Base-by-base conservation (phyloP, 2,329 filamentous ascomycete species). In the Colletotrichum zoysiae region DNA sequence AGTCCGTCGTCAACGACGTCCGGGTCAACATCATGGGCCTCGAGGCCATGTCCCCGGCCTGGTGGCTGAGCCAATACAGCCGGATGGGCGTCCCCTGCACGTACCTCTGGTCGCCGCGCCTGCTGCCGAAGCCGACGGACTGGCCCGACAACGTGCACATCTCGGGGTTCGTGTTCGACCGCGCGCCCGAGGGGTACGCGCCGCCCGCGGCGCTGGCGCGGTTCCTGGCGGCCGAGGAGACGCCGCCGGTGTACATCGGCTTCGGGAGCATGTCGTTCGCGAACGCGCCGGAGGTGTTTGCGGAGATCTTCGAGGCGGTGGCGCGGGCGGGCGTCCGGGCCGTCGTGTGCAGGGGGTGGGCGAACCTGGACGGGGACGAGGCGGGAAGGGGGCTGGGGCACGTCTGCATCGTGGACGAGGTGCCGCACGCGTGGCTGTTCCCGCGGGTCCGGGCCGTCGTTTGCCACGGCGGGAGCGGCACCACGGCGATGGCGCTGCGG, bases 101-200 rank as follows among this genome's bases (percentile, higher is more conserved):
- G 0, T 86, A 86, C 65, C 81, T 85, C 76, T 75, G 79, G 79
- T 82, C 80, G 40, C 80, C 80, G 8, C 77, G 78, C 18, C 81
- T 88, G 20, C 85, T 88, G 7, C 84, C 86, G 1, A 88, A 88
- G 74, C 86, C 86, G 6, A 80, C 80, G 26, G 86, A 88, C 73
- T 88, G 86, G 86, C 86, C 85, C 2, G 82, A 83, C 51, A 85
- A 88, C 73, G 86, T 88, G 59, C 83, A 86, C 61, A 81, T 88
- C 42, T 82, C 85, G n/a, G 86, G 86, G 2, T 88, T 88, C 74
- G 86, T 86, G 26, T 88, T 88, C 70, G 80, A 88, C 1, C 86
- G 88, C 61, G 79, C 83, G 2, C 82, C 84, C 3, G 82, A 81
- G 0, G 81, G 78, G 4, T 86, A 82, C 75, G 81, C 80, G 26